These are phyloP conservation scores for Diaporthe citriasiana DNA, from an alignment of 2,329 filamentous ascomycete genomes.

Conservation along the genomic window DNA sequence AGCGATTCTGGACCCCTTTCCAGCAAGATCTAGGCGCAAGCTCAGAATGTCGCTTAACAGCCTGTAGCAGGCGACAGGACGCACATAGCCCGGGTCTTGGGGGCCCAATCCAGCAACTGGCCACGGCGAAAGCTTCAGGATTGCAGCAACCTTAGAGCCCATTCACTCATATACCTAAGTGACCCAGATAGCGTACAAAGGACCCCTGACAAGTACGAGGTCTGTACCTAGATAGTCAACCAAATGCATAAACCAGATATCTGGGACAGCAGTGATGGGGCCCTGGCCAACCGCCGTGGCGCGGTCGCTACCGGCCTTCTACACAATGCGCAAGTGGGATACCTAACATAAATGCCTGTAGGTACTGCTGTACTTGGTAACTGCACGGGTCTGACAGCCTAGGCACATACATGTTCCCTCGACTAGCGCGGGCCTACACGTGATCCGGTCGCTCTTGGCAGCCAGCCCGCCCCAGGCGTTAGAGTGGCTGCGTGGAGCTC, in stretches of 20 bases:
- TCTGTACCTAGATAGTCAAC: background rate
- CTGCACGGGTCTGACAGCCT: background rate
- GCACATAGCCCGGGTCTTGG: background rate
- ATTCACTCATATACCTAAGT: background rate
- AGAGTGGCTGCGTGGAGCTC: conserved; percentile 31
- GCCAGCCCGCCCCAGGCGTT: conserved; percentile 16
- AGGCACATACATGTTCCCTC: background rate
- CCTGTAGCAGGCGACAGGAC: conserved; percentile 3
- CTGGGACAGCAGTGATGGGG: background rate
- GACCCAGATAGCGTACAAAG: background rate
- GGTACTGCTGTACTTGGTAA: background rate
- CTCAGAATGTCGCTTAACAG: conserved; percentile 23
- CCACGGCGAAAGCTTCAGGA: conserved; percentile 15
- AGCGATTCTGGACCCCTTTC: background rate
- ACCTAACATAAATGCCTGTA: background rate
- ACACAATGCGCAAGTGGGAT: background rate
- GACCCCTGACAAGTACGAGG: background rate
- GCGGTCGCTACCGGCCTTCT: background rate
- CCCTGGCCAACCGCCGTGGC: background rate
- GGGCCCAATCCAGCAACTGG: background rate
- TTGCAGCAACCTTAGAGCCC: conserved; percentile 2
- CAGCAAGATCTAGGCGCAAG: background rate
- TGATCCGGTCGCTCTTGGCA: conserved; percentile 20
- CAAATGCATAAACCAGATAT: background rate
- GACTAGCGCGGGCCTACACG: conserved; percentile 27